Evolutionary conservation across 2,329 filamentous ascomycete genomes (phyloP), one percentile per base, ranked within the genome.

Genomic region (Akanthomyces dipterigenus): DNA sequence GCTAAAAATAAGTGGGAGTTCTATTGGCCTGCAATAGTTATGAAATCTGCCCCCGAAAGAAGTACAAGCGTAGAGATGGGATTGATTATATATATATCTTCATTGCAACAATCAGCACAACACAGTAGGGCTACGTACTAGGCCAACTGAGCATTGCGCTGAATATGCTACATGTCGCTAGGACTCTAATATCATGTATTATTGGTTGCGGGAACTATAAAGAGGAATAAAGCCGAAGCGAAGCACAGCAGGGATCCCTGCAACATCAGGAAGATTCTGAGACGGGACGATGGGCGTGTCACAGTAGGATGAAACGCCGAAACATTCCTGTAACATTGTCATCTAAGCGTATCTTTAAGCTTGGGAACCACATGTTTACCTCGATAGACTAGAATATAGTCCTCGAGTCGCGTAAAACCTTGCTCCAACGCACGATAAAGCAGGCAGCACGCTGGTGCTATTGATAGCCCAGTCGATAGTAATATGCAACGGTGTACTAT

Each of bases 121-220:
- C 36, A 16, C 14, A 14, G n/a, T 4, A 11, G 20, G 22, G 26
- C 20, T n/a, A 4, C 28, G 20, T n/a, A 16, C 20, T 6, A 16
- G 20, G 18, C 7, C 18, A 40, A 36, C 55, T 57, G 55, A 57
- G 55, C 43, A 48, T 28, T 57, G 55, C 55, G 55, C 42, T 48
- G 42, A 26, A 14, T 6, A 12, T 20, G 16, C 14, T 20, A 31
- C 24, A 57, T 48, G 11, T 12, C 16, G 31, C 54, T 3, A 9
- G 8, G 16, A n/a, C 50, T 36, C 20, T 26, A 5, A 36, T 3
- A n/a, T n/a, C 5, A 3, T 5, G 20, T 9, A 42, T 14, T 31
- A 18, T 18, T 36, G 9, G 16, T 28, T 20, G 26, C 36, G 12
- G 4, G 20, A 18, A 14, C 14, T 6, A 14, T 11, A 18, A 18